These are phyloP conservation scores for Trichophyton verrucosum DNA, from an alignment of 2,329 filamentous ascomycete species.

Conservation along the genomic window DNA sequence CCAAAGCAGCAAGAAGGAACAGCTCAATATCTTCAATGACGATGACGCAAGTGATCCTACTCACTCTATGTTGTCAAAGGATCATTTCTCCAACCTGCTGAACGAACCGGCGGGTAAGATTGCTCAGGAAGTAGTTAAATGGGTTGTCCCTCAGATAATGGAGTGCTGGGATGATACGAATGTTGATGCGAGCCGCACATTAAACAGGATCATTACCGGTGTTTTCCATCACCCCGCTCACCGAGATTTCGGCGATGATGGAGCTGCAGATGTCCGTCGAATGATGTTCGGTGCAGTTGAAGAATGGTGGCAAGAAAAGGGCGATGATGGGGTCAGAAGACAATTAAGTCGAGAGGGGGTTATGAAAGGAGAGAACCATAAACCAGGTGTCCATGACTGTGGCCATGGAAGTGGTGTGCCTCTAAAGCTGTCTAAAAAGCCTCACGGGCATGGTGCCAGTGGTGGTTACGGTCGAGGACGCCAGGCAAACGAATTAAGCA, in stretches of 20 bases:
- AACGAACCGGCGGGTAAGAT: constrained; percentile 81
- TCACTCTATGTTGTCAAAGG: constrained; percentile 91
- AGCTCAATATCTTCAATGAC: constrained; percentile 75
- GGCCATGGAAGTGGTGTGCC: constrained; percentile 78
- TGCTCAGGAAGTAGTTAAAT: constrained; percentile 64
- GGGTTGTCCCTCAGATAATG: constrained; percentile 84
- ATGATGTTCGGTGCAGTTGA: constrained; percentile 70
- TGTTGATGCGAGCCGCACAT: constrained; percentile 54
- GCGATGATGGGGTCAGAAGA: constrained; percentile 53
- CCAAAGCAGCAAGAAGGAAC: constrained; percentile 67
- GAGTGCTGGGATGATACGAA: constrained; percentile 70
- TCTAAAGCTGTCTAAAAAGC: constrained; percentile 57
- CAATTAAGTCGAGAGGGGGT: constrained; percentile 73
- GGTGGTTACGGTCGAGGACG: constrained; percentile 24
- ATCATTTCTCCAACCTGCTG: constrained; percentile 82
- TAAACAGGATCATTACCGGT: constrained; percentile 66
- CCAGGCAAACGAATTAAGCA: constrained; percentile 30
- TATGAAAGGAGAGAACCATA: constrained; percentile 67
- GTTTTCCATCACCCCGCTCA: constrained; percentile 83
- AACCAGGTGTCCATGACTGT: constrained; percentile 67
- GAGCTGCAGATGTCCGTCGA: constrained; percentile 56
- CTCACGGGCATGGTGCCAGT: constrained; percentile 17
- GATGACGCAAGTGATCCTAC: constrained; percentile 68
- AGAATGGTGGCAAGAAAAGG: constrained; percentile 67
- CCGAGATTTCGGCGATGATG: constrained; percentile 56